Conservation (phyloP, 495 filamentous ascomycete genomes). For the Talaromyces stipitatus region DNA sequence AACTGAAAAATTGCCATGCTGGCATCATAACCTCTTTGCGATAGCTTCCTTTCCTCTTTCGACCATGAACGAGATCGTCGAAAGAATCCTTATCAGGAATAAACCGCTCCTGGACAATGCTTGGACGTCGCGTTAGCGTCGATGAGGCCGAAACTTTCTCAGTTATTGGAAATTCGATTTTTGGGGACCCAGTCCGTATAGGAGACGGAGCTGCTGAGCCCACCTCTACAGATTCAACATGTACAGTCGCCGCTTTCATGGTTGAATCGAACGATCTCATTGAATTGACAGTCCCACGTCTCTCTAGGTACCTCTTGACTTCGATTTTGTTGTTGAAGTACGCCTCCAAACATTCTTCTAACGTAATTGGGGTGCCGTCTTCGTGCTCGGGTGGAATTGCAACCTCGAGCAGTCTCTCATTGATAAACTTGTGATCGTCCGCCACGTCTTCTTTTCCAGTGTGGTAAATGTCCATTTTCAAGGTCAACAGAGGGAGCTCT, state of each 20-base stretch:
- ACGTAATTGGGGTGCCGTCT: constrained; percentile 56
- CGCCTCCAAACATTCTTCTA: constrained; percentile 85
- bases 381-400: constrained; percentile 60
- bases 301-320: constrained; percentile 71
- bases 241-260: constrained; percentile 38
- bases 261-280: constrained; percentile 43
- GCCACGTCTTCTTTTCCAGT: constrained; percentile 71
- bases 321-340: constrained; percentile 96
- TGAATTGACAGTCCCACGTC: constrained; percentile 49
- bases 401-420: constrained; percentile 87
- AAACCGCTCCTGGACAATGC: constrained; percentile 56
- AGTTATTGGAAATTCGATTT: constrained; percentile 22
- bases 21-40: constrained; percentile 88
- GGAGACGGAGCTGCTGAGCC: constrained; percentile 35
- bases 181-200: constrained; percentile 23
- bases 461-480: constrained; percentile 94
- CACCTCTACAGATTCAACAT: constrained; percentile 56
- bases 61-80: constrained; percentile 18
- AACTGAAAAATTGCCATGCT: constrained; percentile 93
- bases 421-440: constrained; percentile 90
- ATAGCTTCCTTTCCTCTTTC: constrained; percentile 39
- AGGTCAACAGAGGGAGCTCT: constrained; percentile 76
- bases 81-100: constrained; percentile 39
- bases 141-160: constrained; percentile 17
- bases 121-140: constrained; percentile 37